phyloP scores from a whole-genome alignment of 1,139 yeast genomes.

The Saccharomyces uvarum region DNA sequence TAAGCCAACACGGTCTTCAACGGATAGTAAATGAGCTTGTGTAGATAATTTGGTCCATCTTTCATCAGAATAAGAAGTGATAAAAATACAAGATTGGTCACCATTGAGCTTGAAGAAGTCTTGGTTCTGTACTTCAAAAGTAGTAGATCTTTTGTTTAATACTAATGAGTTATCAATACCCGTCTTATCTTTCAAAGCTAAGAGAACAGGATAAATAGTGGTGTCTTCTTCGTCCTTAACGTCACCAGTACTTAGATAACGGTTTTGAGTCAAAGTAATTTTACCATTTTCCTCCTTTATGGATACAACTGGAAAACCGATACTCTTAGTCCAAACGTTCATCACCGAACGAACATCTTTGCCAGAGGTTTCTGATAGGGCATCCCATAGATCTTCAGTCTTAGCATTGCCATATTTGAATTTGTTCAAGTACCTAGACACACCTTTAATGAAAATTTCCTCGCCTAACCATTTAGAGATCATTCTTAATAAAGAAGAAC shows the following conservation, averaged over 20 bases:
- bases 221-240: constrained; percentile 61
- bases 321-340: constrained; percentile 71
- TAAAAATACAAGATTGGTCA: constrained; percentile 75
- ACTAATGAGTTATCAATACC: constrained; percentile 59
- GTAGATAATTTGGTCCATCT: constrained; percentile 69
- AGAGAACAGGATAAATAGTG: constrained; percentile 70
- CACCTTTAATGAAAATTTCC: constrained; percentile 61
- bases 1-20: constrained; percentile 79
- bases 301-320: constrained; percentile 68
- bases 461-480: constrained; percentile 61
- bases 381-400: constrained; percentile 69
- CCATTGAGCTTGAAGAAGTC: constrained; percentile 68
- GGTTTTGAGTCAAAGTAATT: constrained; percentile 53
- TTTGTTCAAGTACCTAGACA: constrained; percentile 55
- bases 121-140: constrained; percentile 38
- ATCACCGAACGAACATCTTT: constrained; percentile 60
- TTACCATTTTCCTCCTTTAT: constrained; percentile 42
- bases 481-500: constrained; percentile 70
- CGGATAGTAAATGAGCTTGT: constrained; percentile 67
- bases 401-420: constrained; percentile 68
- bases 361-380: constrained; percentile 64
- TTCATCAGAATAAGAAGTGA: constrained; percentile 67
- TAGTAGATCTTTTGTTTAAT: constrained; percentile 46
- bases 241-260: constrained; percentile 72
- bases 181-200: constrained; percentile 57